phyloP scores from a whole-genome alignment of 1,284 basidiomycete species.

The Lentinula novae-zelandiae region DNA sequence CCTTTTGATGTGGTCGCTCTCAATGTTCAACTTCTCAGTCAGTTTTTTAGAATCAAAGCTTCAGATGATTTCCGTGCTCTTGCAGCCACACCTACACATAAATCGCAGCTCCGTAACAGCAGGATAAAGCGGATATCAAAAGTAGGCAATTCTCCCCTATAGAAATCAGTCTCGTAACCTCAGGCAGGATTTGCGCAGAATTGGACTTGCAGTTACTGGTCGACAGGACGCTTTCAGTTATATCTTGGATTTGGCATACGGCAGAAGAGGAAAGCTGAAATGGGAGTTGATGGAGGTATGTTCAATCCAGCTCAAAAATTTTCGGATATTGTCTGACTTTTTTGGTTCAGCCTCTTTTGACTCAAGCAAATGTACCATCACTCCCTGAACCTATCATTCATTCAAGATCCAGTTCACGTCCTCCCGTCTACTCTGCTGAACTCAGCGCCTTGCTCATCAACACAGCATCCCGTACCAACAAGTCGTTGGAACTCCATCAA shows the following conservation, averaged over 20 bases:
- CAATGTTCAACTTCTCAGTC: constrained; percentile 34
- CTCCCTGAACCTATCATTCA: constrained; percentile 47
- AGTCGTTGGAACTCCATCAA: constrained; percentile 31
- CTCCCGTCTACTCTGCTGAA: constrained; percentile 61
- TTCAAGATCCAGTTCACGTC: constrained; percentile 48
- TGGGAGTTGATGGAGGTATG: constrained; percentile 62
- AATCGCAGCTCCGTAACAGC: constrained; percentile 25
- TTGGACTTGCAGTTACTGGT: constrained; percentile 58
- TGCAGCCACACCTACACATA: constrained; percentile 24
- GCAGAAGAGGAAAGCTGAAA: constrained; percentile 64
- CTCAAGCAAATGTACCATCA: constrained; percentile 35
- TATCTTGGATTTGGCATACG: constrained; percentile 76
- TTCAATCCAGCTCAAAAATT: constrained; percentile 8
- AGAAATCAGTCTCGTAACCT: neutral
- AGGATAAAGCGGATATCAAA: constrained; percentile 50
- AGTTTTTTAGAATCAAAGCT: constrained; percentile 62
- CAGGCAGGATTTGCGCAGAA: constrained; percentile 50
- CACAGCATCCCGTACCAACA: constrained; percentile 39
- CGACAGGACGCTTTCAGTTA: constrained; percentile 49
- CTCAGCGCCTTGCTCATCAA: constrained; percentile 59
- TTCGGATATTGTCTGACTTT: constrained; percentile 11
- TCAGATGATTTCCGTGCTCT: constrained; percentile 52
- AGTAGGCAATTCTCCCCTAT: constrained; percentile 28
- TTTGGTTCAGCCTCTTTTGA: constrained; percentile 46
- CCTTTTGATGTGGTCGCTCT: neutral